A percentile compares a stretch with the other conserved stretches of the same genome.
Conservation (phyloP, 306 rosid genomes). For the Sophora flavescens region DNA sequence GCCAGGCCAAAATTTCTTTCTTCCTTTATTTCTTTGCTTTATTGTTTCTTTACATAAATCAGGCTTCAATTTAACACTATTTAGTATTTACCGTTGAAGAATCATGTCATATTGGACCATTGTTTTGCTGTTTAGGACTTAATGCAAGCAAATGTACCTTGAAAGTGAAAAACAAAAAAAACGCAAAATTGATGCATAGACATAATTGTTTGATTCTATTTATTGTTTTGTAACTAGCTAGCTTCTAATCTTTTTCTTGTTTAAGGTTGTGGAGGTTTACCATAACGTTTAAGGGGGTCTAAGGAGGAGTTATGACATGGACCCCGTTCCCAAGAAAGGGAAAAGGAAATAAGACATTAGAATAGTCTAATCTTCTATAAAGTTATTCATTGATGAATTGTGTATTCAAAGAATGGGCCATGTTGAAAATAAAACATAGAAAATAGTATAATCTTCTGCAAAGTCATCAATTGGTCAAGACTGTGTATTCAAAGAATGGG, state of each 20-base stretch:
- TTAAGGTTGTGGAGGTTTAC: constrained; percentile 2
- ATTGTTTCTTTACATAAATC: constrained; percentile 7
- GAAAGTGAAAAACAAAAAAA: neutral
- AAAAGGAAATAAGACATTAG: constrained; percentile 28
- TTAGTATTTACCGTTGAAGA: neutral
- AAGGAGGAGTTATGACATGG: constrained; percentile 24
- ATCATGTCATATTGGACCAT: neutral
- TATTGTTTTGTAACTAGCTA: neutral
- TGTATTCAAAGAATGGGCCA: constrained; percentile 48
- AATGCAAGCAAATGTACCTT: neutral
- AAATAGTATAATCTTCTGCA: neutral
- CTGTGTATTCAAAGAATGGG: neutral
- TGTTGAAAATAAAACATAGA: constrained; percentile 28
- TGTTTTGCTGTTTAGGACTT: neutral
- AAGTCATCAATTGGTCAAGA: constrained; percentile 43
- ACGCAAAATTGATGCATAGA: neutral
- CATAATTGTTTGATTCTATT: neutral
- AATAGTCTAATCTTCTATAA: constrained; percentile 16
- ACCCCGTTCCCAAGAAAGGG: constrained; percentile 14
- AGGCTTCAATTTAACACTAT: constrained; percentile 24
- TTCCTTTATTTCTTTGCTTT: neutral
- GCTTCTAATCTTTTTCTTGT: neutral
- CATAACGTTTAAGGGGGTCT: neutral
- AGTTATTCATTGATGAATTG: constrained; percentile 37
- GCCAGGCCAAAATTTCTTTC: neutral